Conservation (phyloP, 2,329 filamentous ascomycete species). For the Botrytis fragariae region DNA sequence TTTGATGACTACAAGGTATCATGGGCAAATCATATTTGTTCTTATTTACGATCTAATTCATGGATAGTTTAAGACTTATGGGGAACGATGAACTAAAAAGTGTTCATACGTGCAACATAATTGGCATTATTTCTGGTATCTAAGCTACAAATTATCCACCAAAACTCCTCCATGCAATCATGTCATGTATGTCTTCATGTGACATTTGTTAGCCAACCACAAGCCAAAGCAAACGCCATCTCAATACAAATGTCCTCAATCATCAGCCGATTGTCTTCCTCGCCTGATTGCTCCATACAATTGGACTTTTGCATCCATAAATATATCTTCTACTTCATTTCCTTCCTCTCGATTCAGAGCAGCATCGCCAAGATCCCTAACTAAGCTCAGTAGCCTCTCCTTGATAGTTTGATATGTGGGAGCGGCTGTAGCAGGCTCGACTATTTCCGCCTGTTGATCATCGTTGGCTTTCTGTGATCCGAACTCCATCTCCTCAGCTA, state of each 20-base stretch:
- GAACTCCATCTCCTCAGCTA: slow-evolving; percentile 16
- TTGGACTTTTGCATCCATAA: slow-evolving; percentile 75
- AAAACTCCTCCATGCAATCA: slow-evolving; percentile 17
- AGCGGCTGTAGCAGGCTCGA: background rate
- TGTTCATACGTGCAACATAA: background rate
- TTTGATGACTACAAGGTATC: background rate
- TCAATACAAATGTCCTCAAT: slow-evolving; percentile 25
- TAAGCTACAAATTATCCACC: slow-evolving; percentile 5
- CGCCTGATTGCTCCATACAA: slow-evolving; percentile 68
- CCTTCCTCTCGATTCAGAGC: slow-evolving; percentile 64
- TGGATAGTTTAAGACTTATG: too few species aligned
- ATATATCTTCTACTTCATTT: slow-evolving; percentile 69
- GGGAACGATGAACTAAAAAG: background rate
- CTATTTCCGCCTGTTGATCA: background rate
- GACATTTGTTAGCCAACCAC: background rate
- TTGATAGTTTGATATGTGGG: slow-evolving; percentile 48
- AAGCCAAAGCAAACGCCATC: slow-evolving; percentile 25
- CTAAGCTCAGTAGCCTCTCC: slow-evolving; percentile 53
- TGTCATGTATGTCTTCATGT: slow-evolving; percentile 11
- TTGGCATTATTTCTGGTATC: slow-evolving; percentile 12
- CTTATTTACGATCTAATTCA: background rate
- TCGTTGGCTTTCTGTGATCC: background rate
- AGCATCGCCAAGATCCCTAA: slow-evolving; percentile 58
- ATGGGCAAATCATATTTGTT: background rate
- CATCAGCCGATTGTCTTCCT: slow-evolving; percentile 40